Evolutionary conservation across 257 asterid species (phyloP).

Genomic region (Echium plantagineum): DNA sequence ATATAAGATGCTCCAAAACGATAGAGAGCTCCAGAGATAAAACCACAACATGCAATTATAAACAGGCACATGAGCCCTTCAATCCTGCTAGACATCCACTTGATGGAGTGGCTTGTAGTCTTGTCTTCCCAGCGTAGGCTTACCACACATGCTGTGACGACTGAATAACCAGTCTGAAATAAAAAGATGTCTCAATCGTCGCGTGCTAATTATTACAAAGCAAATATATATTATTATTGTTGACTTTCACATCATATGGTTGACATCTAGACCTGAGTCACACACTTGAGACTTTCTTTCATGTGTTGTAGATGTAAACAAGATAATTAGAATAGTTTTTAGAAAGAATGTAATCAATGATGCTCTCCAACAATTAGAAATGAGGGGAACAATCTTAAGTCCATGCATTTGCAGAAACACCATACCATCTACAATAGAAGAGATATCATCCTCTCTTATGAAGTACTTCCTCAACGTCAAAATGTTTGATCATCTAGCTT

Average conservation of each 20-base stretch:
- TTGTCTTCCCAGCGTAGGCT: conserved; percentile 71
- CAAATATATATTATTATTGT: not conserved
- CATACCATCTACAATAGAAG: not conserved
- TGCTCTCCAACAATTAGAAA: not conserved
- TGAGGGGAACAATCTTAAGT: not conserved
- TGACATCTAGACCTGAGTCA: not conserved
- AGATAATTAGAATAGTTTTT: not conserved
- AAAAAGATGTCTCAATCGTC: conserved; percentile 4
- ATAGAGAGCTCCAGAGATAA: conserved; percentile 58
- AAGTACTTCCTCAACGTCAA: no score
- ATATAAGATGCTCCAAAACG: conserved; percentile 54
- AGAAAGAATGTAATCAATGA: not conserved
- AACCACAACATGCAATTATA: conserved; percentile 61
- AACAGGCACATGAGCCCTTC: conserved; percentile 68
- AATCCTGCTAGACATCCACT: conserved; percentile 35
- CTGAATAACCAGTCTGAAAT: conserved; percentile 91
- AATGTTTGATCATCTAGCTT: no score
- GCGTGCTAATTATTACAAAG: not conserved
- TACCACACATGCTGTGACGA: conserved; percentile 88
- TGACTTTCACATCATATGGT: not conserved
- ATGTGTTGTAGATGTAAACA: not conserved
- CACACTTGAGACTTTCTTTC: not conserved
- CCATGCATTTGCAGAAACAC: not conserved
- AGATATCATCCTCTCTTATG: conserved; percentile 5
- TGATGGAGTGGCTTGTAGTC: conserved; percentile 24